Conservation (phyloP, 2,329 filamentous ascomycete species). For the Fusarium verticillioides region DNA sequence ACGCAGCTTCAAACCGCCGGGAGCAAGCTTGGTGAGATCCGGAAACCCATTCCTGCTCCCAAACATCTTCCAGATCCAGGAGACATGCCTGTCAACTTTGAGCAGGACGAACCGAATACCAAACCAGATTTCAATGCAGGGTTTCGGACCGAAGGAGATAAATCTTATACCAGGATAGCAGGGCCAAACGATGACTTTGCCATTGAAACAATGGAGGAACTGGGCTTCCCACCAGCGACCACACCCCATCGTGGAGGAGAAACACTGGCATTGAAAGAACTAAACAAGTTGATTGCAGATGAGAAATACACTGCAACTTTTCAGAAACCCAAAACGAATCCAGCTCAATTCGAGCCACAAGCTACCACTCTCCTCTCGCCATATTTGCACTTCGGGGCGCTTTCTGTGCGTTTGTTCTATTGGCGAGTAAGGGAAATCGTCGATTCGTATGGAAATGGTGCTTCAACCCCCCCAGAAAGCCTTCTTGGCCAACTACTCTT, state of each 20-base stretch:
- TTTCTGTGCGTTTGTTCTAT: constrained; percentile 78
- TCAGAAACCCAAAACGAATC: constrained; percentile 79
- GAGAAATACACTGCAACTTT: constrained; percentile 78
- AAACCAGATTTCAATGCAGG: constrained; percentile 70
- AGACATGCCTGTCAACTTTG: constrained; percentile 67
- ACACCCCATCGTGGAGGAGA: constrained; percentile 79
- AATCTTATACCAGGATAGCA: constrained; percentile 68
- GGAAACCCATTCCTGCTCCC: constrained; percentile 70
- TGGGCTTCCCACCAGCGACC: constrained; percentile 73
- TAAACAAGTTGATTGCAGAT: constrained; percentile 69
- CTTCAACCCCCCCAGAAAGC: constrained; percentile 73
- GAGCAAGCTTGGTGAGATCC: constrained; percentile 70
- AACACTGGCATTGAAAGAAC: constrained; percentile 66
- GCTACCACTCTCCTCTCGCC: constrained; percentile 79
- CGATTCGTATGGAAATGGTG: constrained; percentile 63
- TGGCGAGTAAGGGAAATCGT: constrained; percentile 75
- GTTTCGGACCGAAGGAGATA: constrained; percentile 64
- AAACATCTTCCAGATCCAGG: constrained; percentile 71
- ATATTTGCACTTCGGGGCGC: constrained; percentile 77
- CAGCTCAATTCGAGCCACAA: constrained; percentile 77
- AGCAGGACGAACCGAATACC: constrained; percentile 62
- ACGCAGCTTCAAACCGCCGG: constrained; percentile 72
- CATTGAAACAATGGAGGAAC: constrained; percentile 76
- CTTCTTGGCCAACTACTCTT: constrained; percentile 80
- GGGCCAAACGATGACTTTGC: constrained; percentile 76